Base-by-base conservation (phyloP, 306 rosid genomes). In the Purshia tridentata region DNA sequence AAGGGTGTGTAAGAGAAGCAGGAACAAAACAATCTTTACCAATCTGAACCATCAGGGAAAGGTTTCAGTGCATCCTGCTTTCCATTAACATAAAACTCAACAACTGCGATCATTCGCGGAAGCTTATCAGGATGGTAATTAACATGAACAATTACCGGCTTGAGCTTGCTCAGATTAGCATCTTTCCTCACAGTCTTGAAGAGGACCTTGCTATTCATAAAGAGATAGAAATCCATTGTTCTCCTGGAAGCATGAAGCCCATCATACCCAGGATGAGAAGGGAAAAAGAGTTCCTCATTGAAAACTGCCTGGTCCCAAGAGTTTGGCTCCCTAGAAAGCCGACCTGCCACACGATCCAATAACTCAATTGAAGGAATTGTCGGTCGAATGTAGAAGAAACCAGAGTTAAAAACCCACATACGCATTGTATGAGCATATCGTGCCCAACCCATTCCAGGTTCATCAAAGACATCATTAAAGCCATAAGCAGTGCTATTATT, bases 271-370 rank as follows among this genome's bases (percentile, higher is more conserved):
- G 93, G 85, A 69, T 89, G 93, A 1, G 97, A 91, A 11, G 98
- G 97, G 80, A 39, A 89, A 72, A 84, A 91, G 53, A 93, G 91
- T 77, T 93, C 98, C 79, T 91, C 98, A 3, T 94, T 94, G 88
- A 91, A 94, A 79, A 91, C 97, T 3, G 96, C 97, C 78, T 94
- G 98, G 78, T 93, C 97, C 97, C 98, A 91, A n/a, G 91, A 81
- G 2, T 62, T 68, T 15, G 65, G 48, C 81, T 91, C 91, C 65
- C 52, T 71, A 1, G 97, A 86, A 51, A 94, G 96, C 47, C 98
- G 81, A 39, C 79, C 60, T 5, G 96, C 97, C 68, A 94, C 96
- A 2, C 98, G 94, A 80, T 94, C 98, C 84, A 89, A 70, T 51
- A 94, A 94, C 78, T 91, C 97, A 8, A 93, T 89, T 5, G 98